Conservation (phyloP, 129 eudicot genomes). For the Centaurea solstitialis region DNA sequence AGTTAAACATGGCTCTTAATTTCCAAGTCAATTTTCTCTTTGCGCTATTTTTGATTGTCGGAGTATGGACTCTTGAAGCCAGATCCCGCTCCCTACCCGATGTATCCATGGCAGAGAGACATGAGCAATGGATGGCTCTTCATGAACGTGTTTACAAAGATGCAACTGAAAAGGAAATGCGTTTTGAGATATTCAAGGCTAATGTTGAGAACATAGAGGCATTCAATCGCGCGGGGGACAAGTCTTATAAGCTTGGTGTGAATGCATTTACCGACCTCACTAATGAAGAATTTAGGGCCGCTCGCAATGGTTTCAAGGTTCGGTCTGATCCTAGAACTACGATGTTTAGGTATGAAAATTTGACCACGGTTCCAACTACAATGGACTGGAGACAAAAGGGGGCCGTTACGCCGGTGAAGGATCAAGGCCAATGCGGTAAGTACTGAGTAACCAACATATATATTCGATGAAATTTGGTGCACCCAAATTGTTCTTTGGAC, state of each 20-base stretch:
- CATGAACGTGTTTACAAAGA: constrained; percentile 39
- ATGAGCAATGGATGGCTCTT: constrained; percentile 44
- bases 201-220: constrained; percentile 33
- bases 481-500: background rate
- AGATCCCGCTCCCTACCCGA: constrained; percentile 8
- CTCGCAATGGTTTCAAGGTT: constrained; percentile 31
- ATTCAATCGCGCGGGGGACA: constrained; percentile 15
- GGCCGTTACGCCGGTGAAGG: constrained; percentile 48
- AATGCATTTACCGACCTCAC: constrained; percentile 42
- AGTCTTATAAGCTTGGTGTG: constrained; percentile 30
- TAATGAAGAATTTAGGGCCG: constrained; percentile 32
- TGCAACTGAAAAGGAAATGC: constrained; percentile 32
- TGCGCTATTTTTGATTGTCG: constrained; percentile 2
- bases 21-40: background rate
- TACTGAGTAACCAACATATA: background rate
- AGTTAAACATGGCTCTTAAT: constrained; percentile 13
- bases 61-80: background rate
- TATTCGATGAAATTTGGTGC: background rate
- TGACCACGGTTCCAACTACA: constrained; percentile 36
- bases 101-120: constrained; percentile 19
- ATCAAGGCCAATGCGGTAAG: constrained; percentile 50
- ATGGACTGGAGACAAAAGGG: constrained; percentile 62
- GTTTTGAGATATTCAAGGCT: constrained; percentile 33
- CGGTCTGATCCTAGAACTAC: background rate
- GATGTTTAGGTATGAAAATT: constrained; percentile 44